These are phyloP conservation scores for Artemisia annua DNA, from an alignment of 129 eudicot species.

Conservation along the genomic window DNA sequence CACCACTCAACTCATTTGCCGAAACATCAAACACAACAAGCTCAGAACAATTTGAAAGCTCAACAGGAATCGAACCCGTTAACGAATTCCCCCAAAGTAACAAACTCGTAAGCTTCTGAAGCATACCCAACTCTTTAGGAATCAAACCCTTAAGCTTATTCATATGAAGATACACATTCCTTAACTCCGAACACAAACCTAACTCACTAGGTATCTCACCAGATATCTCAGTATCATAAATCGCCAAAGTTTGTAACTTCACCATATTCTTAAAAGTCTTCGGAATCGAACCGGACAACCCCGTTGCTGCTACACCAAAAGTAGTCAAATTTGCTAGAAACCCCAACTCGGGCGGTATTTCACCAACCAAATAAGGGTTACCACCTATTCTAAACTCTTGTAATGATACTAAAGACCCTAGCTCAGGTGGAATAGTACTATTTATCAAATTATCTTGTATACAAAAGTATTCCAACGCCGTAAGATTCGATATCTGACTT, in stretches of 20 bases:
- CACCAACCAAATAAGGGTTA: conserved; percentile 73
- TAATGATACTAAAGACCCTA: conserved; percentile 72
- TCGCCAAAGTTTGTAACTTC: conserved; percentile 75
- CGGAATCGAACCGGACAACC: conserved; percentile 69
- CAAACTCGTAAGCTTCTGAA: conserved; percentile 81
- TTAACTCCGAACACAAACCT: conserved; percentile 69
- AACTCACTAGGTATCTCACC: conserved; percentile 77
- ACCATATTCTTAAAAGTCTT: conserved; percentile 74
- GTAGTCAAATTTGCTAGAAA: conserved; percentile 72
- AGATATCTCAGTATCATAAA: conserved; percentile 73
- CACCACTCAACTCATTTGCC: conserved; percentile 71
- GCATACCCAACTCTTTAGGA: conserved; percentile 68
- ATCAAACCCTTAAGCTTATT: conserved; percentile 80
- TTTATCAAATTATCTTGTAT: conserved; percentile 88
- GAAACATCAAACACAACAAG: conserved; percentile 86
- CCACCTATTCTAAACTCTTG: conserved; percentile 92
- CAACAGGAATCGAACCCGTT: conserved; percentile 66
- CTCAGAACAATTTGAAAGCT: conserved; percentile 75
- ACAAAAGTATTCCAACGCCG: conserved; percentile 76
- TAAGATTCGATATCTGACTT: conserved; percentile 61
- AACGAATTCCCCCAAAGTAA: conserved; percentile 87
- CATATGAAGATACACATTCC: conserved; percentile 84
- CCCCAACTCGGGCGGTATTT: conserved; percentile 78
- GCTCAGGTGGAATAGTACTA: conserved; percentile 72
- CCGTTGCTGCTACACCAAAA: conserved; percentile 94